Percentiles rank a stretch among this genome's conserved stretches.
These are phyloP conservation scores for Moniliella sp. DNA, from an alignment of 1,284 basidiomycete species.

Conservation along the genomic window DNA sequence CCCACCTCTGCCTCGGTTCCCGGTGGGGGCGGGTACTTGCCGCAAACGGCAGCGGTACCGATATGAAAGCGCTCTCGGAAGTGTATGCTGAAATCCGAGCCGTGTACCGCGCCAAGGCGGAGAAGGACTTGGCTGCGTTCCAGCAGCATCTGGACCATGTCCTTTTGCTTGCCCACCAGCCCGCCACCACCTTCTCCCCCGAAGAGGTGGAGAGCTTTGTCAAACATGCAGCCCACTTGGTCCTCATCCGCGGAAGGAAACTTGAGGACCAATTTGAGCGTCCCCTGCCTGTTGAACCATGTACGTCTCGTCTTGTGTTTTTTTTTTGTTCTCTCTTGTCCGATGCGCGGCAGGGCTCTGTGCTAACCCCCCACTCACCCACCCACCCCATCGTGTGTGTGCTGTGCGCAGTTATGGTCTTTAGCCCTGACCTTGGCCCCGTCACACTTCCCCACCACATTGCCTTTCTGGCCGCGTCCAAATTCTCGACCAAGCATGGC, in stretches of 20 bases:
- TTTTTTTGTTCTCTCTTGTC: too few relatives aligned
- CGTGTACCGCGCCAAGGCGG: conserved; percentile 51
- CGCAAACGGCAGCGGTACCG: conserved; percentile 56
- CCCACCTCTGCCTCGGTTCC: conserved; percentile 36
- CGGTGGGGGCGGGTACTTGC: conserved; percentile 32
- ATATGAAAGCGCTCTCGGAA: conserved; percentile 78
- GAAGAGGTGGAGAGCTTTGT: conserved; percentile 57
- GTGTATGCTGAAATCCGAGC: conserved; percentile 60
- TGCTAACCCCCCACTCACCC: too few relatives aligned
- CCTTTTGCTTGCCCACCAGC: conserved; percentile 16
- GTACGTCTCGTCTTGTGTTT: not conserved
- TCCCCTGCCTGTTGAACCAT: conserved; percentile 18
- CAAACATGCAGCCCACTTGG: conserved; percentile 66
- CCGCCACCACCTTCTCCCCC: conserved; percentile 28
- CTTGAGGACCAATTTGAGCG: conserved; percentile 20
- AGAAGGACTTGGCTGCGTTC: conserved; percentile 47
- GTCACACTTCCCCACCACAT: conserved; percentile 21
- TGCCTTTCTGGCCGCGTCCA: conserved; percentile 37
- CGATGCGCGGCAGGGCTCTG: too few relatives aligned
- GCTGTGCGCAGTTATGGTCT: conserved; percentile 5
- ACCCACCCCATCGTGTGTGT: too few relatives aligned
- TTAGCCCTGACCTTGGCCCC: conserved; percentile 22
- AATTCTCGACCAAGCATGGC: conserved; percentile 32
- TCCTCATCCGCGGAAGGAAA: conserved; percentile 53
- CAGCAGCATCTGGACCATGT: conserved; percentile 12